Percentiles rank a stretch among this genome's conserved stretches.
phyloP scores from a whole-genome alignment of 2,329 filamentous ascomycete species.

The Talaromyces sp. region DNA sequence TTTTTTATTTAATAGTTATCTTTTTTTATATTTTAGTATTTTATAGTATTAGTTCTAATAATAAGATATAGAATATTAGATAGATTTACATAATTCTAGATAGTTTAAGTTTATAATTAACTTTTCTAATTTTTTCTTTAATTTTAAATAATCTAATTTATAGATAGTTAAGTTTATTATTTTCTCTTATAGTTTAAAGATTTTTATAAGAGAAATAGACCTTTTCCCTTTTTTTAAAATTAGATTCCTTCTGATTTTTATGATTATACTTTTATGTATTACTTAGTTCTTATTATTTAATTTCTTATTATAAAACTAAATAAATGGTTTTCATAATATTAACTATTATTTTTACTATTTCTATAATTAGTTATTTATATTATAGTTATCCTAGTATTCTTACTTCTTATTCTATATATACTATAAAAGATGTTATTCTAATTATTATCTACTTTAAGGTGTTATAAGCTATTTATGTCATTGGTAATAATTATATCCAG shows the following conservation, averaged over 20 bases:
- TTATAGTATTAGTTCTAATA: background rate
- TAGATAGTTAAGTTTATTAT: background rate
- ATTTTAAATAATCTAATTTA: background rate
- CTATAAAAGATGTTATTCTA: too few species aligned
- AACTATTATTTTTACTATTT: background rate
- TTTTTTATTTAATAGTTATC: background rate
- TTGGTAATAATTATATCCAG: too few species aligned
- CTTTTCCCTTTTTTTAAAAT: background rate
- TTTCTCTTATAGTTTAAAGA: background rate
- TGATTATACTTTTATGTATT: background rate
- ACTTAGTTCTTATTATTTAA: background rate
- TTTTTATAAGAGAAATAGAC: background rate
- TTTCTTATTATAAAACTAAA: background rate
- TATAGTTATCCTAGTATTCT: background rate
- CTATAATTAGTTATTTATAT: background rate
- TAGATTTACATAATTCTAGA: background rate
- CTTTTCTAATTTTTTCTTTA: conserved; percentile 1
- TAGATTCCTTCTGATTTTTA: background rate
- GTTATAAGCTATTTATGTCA: too few species aligned
- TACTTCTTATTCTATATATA: too few species aligned
- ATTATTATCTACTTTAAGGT: too few species aligned
- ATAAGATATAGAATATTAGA: background rate
- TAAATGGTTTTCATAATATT: background rate
- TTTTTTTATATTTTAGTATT: background rate
- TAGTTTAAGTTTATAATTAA: conserved; percentile 4